Evolutionary conservation across 768 basidiomycete genomes (phyloP), one percentile per base, ranked within the genome.

Genomic region (Leucosporidium yakuticum): DNA sequence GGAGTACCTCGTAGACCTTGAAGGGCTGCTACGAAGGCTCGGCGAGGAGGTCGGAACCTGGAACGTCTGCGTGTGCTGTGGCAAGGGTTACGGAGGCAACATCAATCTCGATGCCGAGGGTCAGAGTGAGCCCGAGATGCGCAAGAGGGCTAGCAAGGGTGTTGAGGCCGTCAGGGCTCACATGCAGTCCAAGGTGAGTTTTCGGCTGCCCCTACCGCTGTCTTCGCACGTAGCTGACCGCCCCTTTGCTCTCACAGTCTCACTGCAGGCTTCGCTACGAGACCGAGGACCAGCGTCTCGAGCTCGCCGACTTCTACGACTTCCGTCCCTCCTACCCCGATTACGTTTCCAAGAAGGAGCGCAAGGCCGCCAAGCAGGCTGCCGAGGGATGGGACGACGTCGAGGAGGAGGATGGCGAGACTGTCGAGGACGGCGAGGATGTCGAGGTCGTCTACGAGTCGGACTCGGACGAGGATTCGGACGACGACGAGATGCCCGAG

Each of bases 251-350:
- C 36, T 11, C 9, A 27, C 61, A 74, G 80, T 84, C 85, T 66
- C 96, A 99, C 76, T 97, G 94, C 83, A 97, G 96, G 80, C 86
- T 99, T 71, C 88, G 90, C 0, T 98, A 95, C 78, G 90, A 92
- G 67, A 80, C 84, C 1, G 87, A 90, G 74, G 76, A 81, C 49
- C 91, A 97, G 76, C 84, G 86, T 51, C 84, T 94, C 62, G 94
- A 95, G 73, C 72, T 95, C 8, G 90, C 92, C 0, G 94, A 97
- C 73, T 97, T 83, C 77, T 99, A 98, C 80, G 92, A 96, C 79
- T 98, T 95, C 78, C 83, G 87, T 0, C 78, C 82, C 1, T 91
- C 89, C 17, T 95, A 95, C 76, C 88, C 89, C 0, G 80, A 80
- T 59, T 79, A 73, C 76, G 81, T 82, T 1, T 50, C 64, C 23